Evolutionary conservation across 1,139 yeast genomes (phyloP).

Genomic region (Nadsonia starkeyi-henricii): DNA sequence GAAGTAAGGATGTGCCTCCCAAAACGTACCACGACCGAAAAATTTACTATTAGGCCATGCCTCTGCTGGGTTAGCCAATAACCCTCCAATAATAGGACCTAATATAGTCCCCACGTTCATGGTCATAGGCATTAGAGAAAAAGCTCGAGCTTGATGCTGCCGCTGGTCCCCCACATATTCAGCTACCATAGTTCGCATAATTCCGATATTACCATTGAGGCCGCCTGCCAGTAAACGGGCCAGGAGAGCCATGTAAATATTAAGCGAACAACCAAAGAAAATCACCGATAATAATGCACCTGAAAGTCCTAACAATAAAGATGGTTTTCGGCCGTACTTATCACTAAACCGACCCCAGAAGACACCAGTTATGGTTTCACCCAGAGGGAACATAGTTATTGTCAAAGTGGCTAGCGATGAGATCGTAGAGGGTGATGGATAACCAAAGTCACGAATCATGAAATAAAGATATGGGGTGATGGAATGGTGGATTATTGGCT

Average conservation of each 20-base stretch:
- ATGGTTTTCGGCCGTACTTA: constrained; percentile 38
- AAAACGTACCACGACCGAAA: constrained; percentile 17
- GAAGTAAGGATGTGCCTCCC: constrained; percentile 39
- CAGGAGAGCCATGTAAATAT: constrained; percentile 35
- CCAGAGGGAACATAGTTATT: constrained; percentile 38
- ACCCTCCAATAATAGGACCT: constrained; percentile 33
- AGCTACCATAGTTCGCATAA: constrained; percentile 44
- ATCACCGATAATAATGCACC: constrained; percentile 38
- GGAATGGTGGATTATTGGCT: constrained; percentile 49
- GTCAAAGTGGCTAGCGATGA: constrained; percentile 36
- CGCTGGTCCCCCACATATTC: constrained; percentile 38
- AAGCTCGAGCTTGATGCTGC: constrained; percentile 46
- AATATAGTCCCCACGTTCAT: constrained; percentile 42
- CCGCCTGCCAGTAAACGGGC: constrained; percentile 41
- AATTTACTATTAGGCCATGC: constrained; percentile 12
- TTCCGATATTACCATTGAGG: constrained; percentile 47
- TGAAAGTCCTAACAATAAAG: constrained; percentile 34
- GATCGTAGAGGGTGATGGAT: constrained; percentile 37
- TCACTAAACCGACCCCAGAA: constrained; percentile 47
- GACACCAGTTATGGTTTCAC: constrained; percentile 39
- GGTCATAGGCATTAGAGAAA: constrained; percentile 42
- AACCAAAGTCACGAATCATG: constrained; percentile 44
- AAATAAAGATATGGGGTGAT: constrained; percentile 48
- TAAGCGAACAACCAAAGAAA: constrained; percentile 38
- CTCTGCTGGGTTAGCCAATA: constrained; percentile 24